Conservation (phyloP, 768 basidiomycete species). For the Termitomyces sp. region DNA sequence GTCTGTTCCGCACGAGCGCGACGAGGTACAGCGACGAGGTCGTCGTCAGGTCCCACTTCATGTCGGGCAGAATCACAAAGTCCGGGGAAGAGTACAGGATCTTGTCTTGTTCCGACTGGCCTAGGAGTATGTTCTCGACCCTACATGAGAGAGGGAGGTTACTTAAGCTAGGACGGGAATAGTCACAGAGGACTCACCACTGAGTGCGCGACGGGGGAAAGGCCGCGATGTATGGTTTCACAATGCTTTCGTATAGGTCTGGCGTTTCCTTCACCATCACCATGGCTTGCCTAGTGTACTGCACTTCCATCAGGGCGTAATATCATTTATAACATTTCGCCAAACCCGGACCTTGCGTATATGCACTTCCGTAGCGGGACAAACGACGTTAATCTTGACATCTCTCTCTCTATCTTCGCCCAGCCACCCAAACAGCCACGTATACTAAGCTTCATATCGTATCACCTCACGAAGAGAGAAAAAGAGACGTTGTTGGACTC, state of each 20-base stretch:
- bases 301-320: background rate
- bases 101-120: slow-evolving; percentile 68
- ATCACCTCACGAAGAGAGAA: background rate
- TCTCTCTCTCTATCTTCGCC: slow-evolving; percentile 45
- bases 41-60: slow-evolving; percentile 91
- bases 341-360: slow-evolving; percentile 61
- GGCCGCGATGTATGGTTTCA: slow-evolving; percentile 72
- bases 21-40: slow-evolving; percentile 81
- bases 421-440: background rate
- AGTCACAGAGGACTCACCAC: slow-evolving; percentile 48
- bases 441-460: background rate
- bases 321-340: background rate
- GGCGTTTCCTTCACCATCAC: slow-evolving; percentile 83
- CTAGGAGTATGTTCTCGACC: slow-evolving; percentile 82
- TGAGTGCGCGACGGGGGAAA: slow-evolving; percentile 74
- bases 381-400: slow-evolving; percentile 79
- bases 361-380: slow-evolving; percentile 87
- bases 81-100: slow-evolving; percentile 59
- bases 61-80: slow-evolving; percentile 86
- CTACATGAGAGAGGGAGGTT: slow-evolving; percentile 29
- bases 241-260: slow-evolving; percentile 61
- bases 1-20: slow-evolving; percentile 60
- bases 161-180: background rate
- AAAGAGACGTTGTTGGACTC: slow-evolving; percentile 15
- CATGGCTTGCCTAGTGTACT: slow-evolving; percentile 76